These are phyloP conservation scores for Pontederia paniculata DNA, from an alignment of 176 grass and related monocot species.

Conservation along the genomic window DNA sequence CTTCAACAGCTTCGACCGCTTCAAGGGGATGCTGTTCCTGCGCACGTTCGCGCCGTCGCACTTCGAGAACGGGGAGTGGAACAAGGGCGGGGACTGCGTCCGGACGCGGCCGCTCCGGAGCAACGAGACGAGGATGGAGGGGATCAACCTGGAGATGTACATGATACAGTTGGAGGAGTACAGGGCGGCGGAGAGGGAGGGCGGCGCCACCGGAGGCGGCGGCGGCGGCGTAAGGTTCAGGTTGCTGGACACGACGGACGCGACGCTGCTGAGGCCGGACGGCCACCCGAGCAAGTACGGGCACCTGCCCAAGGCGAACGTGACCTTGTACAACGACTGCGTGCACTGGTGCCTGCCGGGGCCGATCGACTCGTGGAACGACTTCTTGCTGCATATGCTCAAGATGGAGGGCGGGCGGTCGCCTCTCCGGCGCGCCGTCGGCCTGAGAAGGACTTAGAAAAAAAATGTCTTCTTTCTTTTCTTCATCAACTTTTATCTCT, in stretches of 20 bases:
- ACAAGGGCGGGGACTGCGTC: slow-evolving; percentile 51
- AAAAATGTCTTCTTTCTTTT: too few relatives aligned
- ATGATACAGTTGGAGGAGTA: slow-evolving; percentile 46
- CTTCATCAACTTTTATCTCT: too few relatives aligned
- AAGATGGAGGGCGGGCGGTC: slow-evolving; percentile 1
- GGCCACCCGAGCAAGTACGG: slow-evolving; percentile 56
- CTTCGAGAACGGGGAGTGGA: slow-evolving; percentile 63
- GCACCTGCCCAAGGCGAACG: slow-evolving; percentile 33
- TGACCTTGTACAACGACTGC: slow-evolving; percentile 43
- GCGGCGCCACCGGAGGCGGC: slow-evolving; percentile 2
- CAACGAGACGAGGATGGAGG: slow-evolving; percentile 19
- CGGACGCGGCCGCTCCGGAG: slow-evolving; percentile 22
- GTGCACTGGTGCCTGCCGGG: slow-evolving; percentile 73
- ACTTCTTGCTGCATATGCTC: slow-evolving; percentile 44
- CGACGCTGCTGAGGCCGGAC: slow-evolving; percentile 46
- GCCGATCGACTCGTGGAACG: slow-evolving; percentile 52
- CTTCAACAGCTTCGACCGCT: slow-evolving; percentile 2
- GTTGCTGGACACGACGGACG: slow-evolving; percentile 36
- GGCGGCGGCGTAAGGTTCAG: neutral
- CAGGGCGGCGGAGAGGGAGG: slow-evolving; percentile 9
- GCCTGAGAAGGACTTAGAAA: neutral
- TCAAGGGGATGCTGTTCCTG: slow-evolving; percentile 25
- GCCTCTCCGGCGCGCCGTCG: neutral
- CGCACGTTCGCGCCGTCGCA: slow-evolving; percentile 52
- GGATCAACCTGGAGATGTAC: slow-evolving; percentile 31